Conservation (phyloP, 352 stramenopile genomes). For the Globisporangium carolinianum region DNA sequence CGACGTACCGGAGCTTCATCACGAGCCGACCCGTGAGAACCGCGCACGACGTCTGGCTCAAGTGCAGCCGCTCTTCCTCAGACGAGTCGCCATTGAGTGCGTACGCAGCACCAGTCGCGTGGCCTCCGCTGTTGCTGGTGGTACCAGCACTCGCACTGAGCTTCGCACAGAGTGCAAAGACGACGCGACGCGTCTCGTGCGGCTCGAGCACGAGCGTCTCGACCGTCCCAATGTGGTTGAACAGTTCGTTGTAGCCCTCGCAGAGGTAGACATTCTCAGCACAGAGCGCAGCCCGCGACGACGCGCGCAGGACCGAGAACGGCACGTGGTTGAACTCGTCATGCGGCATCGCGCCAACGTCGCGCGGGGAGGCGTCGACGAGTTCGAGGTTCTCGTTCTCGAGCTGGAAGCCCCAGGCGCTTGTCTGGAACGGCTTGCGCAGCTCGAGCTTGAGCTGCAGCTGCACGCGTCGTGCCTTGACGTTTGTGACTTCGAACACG, state of each 20-base stretch:
- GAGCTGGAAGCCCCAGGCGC: conserved; percentile 75
- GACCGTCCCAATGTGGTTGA: conserved; percentile 79
- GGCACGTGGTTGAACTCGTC: conserved; percentile 78
- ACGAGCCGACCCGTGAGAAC: conserved; percentile 59
- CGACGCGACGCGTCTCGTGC: conserved; percentile 58
- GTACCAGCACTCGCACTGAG: conserved; percentile 14
- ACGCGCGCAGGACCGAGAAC: conserved; percentile 60
- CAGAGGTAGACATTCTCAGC: conserved; percentile 78
- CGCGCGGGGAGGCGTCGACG: conserved; percentile 30
- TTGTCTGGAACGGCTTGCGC: conserved; percentile 76
- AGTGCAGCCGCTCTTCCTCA: conserved; percentile 76
- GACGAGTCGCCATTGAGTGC: conserved; percentile 54
- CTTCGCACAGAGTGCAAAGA: conserved; percentile 74
- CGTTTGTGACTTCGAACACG: conserved; percentile 75
- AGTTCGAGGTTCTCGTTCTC: conserved; percentile 84
- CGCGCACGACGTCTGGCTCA: conserved; percentile 81
- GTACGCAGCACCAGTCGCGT: conserved; percentile 3
- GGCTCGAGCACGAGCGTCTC: conserved; percentile 55
- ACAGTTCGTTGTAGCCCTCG: conserved; percentile 87
- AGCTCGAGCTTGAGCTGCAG: conserved; percentile 70
- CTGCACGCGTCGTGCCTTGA: conserved; percentile 36
- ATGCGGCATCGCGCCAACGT: conserved; percentile 5
- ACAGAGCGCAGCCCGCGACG: conserved; percentile 56
- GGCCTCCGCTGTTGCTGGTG: conserved; percentile 8
- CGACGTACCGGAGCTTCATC: conserved; percentile 32